Evolutionary conservation across 352 stramenopile genomes (phyloP).

Genomic region (Phytopythium montanum): DNA sequence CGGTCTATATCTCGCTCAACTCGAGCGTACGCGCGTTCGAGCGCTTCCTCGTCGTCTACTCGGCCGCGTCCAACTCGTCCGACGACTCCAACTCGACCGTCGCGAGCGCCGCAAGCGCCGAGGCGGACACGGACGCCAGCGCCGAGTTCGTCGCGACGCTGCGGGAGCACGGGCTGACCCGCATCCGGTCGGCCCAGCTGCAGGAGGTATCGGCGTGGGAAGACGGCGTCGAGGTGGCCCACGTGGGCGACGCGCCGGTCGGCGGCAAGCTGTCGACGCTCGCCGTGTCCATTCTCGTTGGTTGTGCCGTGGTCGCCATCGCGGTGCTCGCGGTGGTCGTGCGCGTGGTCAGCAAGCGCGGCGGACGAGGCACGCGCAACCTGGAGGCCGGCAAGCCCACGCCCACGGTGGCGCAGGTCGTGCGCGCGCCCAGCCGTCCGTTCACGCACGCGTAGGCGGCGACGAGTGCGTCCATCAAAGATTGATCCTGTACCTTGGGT

Average conservation of each 20-base stretch:
- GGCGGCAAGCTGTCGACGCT: constrained; percentile 16
- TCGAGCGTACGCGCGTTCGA: constrained; percentile 32
- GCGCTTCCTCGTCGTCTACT: constrained; percentile 35
- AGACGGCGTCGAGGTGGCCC: constrained; percentile 30
- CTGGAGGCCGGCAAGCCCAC: constrained; percentile 12
- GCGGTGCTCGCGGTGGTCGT: constrained; percentile 27
- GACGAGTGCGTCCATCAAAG: neutral
- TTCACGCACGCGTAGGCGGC: constrained; percentile 25
- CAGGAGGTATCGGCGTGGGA: constrained; percentile 31
- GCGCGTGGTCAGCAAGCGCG: constrained; percentile 24
- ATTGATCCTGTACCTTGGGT: neutral
- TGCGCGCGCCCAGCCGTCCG: constrained; percentile 19
- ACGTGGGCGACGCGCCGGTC: constrained; percentile 23
- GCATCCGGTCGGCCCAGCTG: constrained; percentile 30
- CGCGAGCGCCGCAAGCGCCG: neutral
- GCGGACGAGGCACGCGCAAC: constrained; percentile 14
- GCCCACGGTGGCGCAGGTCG: constrained; percentile 16
- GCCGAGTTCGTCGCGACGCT: constrained; percentile 25
- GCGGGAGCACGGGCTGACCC: constrained; percentile 22
- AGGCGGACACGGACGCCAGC: constrained; percentile 2
- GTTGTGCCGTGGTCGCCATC: constrained; percentile 25
- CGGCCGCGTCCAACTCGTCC: constrained; percentile 1
- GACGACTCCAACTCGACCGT: constrained; percentile 12
- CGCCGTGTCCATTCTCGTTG: constrained; percentile 22
- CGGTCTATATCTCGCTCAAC: constrained; percentile 33